A percentile compares a stretch with the other conserved stretches of the same genome.
Evolutionary conservation across 2,329 filamentous ascomycete species (phyloP).

Genomic region (Purpureocillium takamizusanense): DNA sequence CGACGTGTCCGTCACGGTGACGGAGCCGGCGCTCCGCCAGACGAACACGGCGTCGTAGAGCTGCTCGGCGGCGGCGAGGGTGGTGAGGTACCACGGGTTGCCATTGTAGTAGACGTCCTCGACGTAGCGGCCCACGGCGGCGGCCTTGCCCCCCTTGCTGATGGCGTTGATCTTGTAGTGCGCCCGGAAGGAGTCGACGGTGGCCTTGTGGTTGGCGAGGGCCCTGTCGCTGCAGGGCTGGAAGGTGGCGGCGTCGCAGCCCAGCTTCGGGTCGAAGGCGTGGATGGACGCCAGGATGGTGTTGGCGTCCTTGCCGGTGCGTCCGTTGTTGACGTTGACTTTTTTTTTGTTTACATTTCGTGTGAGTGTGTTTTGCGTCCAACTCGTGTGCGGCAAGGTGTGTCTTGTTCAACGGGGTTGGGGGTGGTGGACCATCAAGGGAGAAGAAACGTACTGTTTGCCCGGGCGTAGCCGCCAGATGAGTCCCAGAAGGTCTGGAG

Average conservation of each 20-base stretch:
- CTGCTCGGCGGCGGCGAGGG: conserved; percentile 69
- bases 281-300: conserved; percentile 58
- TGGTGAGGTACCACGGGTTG: conserved; percentile 76
- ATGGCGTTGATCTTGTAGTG: conserved; percentile 65
- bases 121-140: conserved; percentile 57
- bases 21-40: conserved; percentile 54
- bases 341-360: conserved; percentile 7
- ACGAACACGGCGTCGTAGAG: conserved; percentile 68
- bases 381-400: too few relatives aligned
- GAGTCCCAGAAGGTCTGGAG: conserved; percentile 64
- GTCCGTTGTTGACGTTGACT: conserved; percentile 49
- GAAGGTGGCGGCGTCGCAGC: conserved; percentile 63
- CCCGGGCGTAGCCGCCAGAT: conserved; percentile 49
- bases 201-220: conserved; percentile 66
- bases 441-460: conserved; percentile 52
- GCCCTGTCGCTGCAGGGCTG: conserved; percentile 65
- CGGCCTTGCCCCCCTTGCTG: conserved; percentile 45
- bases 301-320: conserved; percentile 65
- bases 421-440: too few relatives aligned
- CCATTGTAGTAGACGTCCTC: conserved; percentile 70
- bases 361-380: too few relatives aligned
- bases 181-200: conserved; percentile 68
- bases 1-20: conserved; percentile 56
- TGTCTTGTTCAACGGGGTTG: too few relatives aligned
- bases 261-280: conserved; percentile 57